A percentile compares a stretch with the other conserved stretches of the same genome.
These are phyloP conservation scores for Colletotrichum karsti DNA, from an alignment of 2,329 filamentous ascomycete genomes.

Conservation along the genomic window DNA sequence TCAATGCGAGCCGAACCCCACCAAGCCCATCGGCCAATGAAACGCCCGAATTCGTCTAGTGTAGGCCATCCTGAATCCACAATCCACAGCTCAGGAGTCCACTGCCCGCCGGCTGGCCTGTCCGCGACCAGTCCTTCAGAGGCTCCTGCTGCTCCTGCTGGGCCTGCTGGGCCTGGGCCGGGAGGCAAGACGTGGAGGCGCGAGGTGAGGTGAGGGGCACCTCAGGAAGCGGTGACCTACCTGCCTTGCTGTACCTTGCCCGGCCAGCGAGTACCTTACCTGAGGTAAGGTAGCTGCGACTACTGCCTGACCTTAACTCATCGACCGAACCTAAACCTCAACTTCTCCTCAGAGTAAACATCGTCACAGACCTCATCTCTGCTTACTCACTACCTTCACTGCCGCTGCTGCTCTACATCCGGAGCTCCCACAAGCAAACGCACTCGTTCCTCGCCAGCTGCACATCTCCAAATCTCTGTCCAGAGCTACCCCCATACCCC, in stretches of 20 bases:
- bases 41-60: neutral
- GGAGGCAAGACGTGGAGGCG: neutral
- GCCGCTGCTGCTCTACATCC: neutral
- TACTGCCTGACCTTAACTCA: slow-evolving; percentile 1
- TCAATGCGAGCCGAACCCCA: slow-evolving; percentile 18
- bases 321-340: slow-evolving; percentile 2
- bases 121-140: neutral
- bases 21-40: neutral
- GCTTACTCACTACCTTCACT: neutral
- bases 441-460: neutral
- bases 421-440: neutral
- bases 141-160: neutral
- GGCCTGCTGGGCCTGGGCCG: neutral
- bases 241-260: neutral
- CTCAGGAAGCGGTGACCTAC: slow-evolving; percentile 23
- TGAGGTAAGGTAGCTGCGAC: too few species aligned
- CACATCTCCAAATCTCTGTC: neutral
- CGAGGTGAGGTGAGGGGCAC: slow-evolving; percentile 17
- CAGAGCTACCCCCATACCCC: slow-evolving; percentile 27
- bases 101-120: slow-evolving; percentile 5
- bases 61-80: neutral
- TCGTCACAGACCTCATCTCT: slow-evolving; percentile 8
- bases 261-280: neutral
- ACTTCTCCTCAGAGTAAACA: slow-evolving; percentile 25
- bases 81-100: neutral